These are phyloP conservation scores for Chlorella sorokiniana DNA, from an alignment of 139 green algal species.

Conservation along the genomic window DNA sequence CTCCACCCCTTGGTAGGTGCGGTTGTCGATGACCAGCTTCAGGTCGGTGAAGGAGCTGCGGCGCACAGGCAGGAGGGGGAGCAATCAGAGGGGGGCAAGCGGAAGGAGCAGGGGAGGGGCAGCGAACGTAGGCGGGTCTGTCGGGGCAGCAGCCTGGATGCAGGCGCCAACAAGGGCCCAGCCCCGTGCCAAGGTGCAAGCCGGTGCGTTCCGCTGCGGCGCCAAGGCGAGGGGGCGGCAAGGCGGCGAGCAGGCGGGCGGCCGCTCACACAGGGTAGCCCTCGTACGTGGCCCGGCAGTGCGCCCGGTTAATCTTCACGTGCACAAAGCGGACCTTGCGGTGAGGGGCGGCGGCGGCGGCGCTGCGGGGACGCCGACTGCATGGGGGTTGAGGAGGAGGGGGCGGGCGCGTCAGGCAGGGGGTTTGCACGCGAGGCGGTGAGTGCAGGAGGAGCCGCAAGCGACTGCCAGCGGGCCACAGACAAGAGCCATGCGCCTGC, in stretches of 20 bases:
- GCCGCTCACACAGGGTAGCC: constrained; percentile 51
- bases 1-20: constrained; percentile 74
- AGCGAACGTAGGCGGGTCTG: background rate
- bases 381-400: background rate
- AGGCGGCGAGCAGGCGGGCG: background rate
- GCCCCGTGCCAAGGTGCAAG: no score
- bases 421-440: background rate
- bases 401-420: background rate
- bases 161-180: no score
- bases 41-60: constrained; percentile 63
- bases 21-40: constrained; percentile 74
- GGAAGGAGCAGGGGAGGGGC: background rate
- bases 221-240: background rate
- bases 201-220: background rate
- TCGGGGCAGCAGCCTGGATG: no score
- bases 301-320: constrained; percentile 79
- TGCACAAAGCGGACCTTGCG: constrained; percentile 67
- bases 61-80: background rate
- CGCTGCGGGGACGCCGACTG: background rate
- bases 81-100: background rate
- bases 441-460: background rate
- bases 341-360: background rate
- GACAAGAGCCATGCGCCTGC: no score
- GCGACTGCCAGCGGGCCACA: no score
- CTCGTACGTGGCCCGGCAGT: constrained; percentile 70